Evolutionary conservation across 2,329 filamentous ascomycete species (phyloP), one percentile per base, ranked within the genome.

Genomic region (Elsinoe batatas): DNA sequence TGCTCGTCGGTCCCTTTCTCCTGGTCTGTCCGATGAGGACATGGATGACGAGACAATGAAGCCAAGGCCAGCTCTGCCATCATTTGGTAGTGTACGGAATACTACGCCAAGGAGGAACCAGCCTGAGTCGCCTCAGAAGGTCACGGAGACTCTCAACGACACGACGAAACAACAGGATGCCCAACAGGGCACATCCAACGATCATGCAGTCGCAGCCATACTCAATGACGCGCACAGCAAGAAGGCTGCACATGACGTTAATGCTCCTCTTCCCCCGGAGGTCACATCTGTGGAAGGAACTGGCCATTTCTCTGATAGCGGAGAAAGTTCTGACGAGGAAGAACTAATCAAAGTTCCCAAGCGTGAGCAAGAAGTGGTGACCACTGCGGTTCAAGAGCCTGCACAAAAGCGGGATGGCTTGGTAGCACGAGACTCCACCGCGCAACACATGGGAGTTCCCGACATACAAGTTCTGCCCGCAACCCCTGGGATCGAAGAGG

Each of bases 51-150:
- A 78, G 58, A 72, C 82, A 12, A 88, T 89, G 84, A 82, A 82
- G 61, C 87, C 87, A n/a, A 75, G 85, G 32, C 85, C 87, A 5
- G 82, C 82, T 1, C 71, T 91, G 36, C 87, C 87, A 1, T 84
- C 79, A 1, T 91, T 91, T 67, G 86, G 86, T 15, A 90, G 87
- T 63, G 76, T 91, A 18, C 77, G 81, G 83, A 26, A 82, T 79
- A 67, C 82, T 81, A 60, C 65, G 70, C 6, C 76, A 72, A 37
- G 33, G 62, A 56, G 57, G 68, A 56, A 58, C 33, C 54, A 61
- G 12, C 60, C 60, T 20, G 72, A 72, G 0, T 72, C 77, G 37
- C 71, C 76, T 17, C 84, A 75, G 49, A 78, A 78, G 58, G 73
- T 76, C 33, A 76, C 77, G 10, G 72, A 74, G 60, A 74, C 69